Conservation (phyloP, 495 filamentous ascomycete genomes). For the Xylaria flabelliformis region DNA sequence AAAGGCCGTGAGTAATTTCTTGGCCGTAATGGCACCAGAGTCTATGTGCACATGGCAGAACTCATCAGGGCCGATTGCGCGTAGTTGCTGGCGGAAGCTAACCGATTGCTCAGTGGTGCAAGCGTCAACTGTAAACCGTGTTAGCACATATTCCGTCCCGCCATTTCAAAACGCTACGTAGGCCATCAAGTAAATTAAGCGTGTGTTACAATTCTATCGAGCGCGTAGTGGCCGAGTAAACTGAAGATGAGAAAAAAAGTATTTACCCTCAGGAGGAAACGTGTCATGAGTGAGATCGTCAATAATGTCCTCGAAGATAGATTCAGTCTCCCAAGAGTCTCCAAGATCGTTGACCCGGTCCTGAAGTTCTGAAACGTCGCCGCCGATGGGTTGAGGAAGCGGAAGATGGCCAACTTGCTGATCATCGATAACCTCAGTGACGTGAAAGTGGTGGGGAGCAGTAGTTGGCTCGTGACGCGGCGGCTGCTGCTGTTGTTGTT, state of each 20-base stretch:
- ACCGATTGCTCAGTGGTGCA: constrained; percentile 79
- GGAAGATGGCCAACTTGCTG: constrained; percentile 38
- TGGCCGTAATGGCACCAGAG: constrained; percentile 70
- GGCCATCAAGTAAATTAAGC: background rate
- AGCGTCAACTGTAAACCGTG: constrained; percentile 54
- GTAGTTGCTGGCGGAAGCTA: constrained; percentile 70
- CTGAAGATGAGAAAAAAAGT: constrained; percentile 31
- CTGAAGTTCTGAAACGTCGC: constrained; percentile 54
- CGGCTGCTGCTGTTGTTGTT: background rate
- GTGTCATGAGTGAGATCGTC: constrained; percentile 68
- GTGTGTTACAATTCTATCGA: background rate
- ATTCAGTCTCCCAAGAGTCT: constrained; percentile 71
- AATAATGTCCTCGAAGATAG: constrained; percentile 71
- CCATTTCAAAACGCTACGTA: background rate
- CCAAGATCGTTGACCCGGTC: constrained; percentile 66
- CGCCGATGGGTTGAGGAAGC: constrained; percentile 32
- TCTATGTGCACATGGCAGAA: constrained; percentile 79
- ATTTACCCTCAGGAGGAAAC: constrained; percentile 62
- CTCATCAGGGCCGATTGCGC: constrained; percentile 73
- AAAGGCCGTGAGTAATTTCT: constrained; percentile 92
- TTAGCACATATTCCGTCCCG: constrained; percentile 26
- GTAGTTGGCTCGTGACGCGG: background rate
- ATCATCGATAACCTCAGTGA: constrained; percentile 33
- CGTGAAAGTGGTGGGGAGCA: background rate
- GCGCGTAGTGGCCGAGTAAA: constrained; percentile 23